Evolutionary conservation across 148 eudicot genomes (phyloP).

Genomic region (Gaultheria prostrata): DNA sequence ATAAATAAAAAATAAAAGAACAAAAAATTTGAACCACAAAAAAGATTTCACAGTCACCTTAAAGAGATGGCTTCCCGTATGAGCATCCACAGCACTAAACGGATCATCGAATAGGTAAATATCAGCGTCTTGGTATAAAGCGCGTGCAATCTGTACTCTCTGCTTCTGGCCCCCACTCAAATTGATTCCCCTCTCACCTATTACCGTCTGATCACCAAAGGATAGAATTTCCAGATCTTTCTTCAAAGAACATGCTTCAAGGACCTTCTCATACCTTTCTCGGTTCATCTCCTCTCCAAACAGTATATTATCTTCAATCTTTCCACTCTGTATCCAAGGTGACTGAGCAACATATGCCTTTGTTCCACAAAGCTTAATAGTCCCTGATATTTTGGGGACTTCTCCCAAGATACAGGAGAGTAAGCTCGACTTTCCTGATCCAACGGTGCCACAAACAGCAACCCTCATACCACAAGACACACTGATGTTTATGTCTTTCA

Average conservation of each 20-base stretch:
- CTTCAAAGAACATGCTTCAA: conserved; percentile 51
- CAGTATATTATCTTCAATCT: conserved; percentile 49
- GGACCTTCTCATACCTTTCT: conserved; percentile 44
- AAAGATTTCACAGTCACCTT: conserved; percentile 28
- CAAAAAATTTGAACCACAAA: not conserved
- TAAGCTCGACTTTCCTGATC: conserved; percentile 53
- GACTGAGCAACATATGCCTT: conserved; percentile 58
- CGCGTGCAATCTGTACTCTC: conserved; percentile 60
- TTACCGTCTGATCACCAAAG: conserved; percentile 48
- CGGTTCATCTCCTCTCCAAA: conserved; percentile 46
- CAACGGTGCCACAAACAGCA: conserved; percentile 61
- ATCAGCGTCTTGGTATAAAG: conserved; percentile 53
- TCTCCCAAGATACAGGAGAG: conserved; percentile 56
- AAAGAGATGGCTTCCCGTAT: conserved; percentile 63
- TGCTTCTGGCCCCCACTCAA: conserved; percentile 78
- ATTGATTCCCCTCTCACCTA: conserved; percentile 65
- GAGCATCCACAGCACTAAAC: conserved; percentile 70
- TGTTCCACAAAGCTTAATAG: conserved; percentile 36
- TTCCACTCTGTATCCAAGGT: conserved; percentile 64
- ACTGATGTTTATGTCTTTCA: conserved; percentile 41
- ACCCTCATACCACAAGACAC: conserved; percentile 50
- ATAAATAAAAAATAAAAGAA: not conserved
- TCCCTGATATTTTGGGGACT: conserved; percentile 42
- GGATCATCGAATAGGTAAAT: conserved; percentile 65
- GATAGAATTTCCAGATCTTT: conserved; percentile 46